phyloP scores from a whole-genome alignment of 345 rosid genomes.

The Euphorbia tirucalli region DNA sequence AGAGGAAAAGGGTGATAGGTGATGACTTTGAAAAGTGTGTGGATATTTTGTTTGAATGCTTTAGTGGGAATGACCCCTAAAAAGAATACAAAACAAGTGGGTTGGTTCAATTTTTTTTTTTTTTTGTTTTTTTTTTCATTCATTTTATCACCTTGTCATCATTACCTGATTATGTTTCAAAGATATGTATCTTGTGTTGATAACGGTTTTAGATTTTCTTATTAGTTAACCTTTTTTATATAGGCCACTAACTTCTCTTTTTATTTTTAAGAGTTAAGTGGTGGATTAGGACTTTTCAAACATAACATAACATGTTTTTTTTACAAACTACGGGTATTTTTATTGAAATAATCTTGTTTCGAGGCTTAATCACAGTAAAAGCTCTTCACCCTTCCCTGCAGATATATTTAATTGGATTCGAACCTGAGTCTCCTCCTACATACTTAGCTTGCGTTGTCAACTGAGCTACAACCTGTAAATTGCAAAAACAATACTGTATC shows the following conservation, averaged over 20 bases:
- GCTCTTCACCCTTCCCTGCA: no score
- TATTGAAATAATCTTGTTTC: no score
- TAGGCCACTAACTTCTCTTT: neutral
- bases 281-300: no score
- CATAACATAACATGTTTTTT: no score
- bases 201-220: constrained; percentile 16
- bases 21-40: no score
- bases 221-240: constrained; percentile 1
- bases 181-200: neutral
- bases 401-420: no score
- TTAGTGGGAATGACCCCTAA: constrained; percentile 45
- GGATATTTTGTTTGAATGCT: constrained; percentile 37
- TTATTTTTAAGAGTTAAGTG: neutral
- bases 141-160: constrained; percentile 17
- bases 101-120: constrained; percentile 19
- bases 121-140: constrained; percentile 10
- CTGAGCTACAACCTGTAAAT: no score
- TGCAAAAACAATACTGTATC: no score
- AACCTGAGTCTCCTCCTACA: no score
- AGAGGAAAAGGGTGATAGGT: constrained; percentile 27
- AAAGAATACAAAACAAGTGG: constrained; percentile 47
- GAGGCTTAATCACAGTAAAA: no score
- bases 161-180: constrained; percentile 24
- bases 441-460: no score
- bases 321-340: no score